phyloP scores from a whole-genome alignment of 108 stramenopile species.

The Conticribra weissflogii region DNA sequence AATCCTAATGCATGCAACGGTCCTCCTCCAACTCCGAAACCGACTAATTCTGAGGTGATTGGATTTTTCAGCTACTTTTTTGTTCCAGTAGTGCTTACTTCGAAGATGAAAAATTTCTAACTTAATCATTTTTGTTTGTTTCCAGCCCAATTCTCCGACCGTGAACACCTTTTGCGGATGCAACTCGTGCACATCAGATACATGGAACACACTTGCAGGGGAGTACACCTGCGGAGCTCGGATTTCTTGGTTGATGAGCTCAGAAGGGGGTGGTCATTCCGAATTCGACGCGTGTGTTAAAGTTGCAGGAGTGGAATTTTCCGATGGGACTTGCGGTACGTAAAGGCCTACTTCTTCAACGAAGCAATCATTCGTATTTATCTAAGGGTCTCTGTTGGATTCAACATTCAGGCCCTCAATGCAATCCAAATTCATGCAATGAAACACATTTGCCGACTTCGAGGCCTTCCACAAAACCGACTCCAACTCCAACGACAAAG shows the following conservation, averaged over 20 bases:
- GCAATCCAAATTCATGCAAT: not conserved
- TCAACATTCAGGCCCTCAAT: not conserved
- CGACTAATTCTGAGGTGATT: not conserved
- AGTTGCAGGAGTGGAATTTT: constrained; percentile 13
- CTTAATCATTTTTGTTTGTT: too few species aligned
- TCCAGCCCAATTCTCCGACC: constrained; percentile 4
- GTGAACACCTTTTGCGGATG: constrained; percentile 12
- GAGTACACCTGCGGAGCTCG: constrained; percentile 15
- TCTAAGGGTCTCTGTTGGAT: too few species aligned
- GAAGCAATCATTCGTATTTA: too few species aligned
- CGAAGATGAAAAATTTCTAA: too few species aligned
- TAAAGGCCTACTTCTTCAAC: too few species aligned
- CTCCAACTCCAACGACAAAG: not conserved
- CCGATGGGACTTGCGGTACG: constrained; percentile 10
- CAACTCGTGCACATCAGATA: not conserved
- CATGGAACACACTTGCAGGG: constrained; percentile 1
- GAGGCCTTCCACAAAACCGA: not conserved
- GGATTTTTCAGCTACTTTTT: too few species aligned
- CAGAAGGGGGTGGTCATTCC: not conserved
- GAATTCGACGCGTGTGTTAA: constrained; percentile 7
- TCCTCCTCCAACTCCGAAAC: constrained; percentile 10
- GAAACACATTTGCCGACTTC: not conserved
- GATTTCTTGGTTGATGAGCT: not conserved
- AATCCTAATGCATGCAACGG: not conserved
- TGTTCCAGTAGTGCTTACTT: too few species aligned